These are phyloP conservation scores for Lasiodiplodia gonubiensis DNA, from an alignment of 2,329 filamentous ascomycete species.

Conservation along the genomic window DNA sequence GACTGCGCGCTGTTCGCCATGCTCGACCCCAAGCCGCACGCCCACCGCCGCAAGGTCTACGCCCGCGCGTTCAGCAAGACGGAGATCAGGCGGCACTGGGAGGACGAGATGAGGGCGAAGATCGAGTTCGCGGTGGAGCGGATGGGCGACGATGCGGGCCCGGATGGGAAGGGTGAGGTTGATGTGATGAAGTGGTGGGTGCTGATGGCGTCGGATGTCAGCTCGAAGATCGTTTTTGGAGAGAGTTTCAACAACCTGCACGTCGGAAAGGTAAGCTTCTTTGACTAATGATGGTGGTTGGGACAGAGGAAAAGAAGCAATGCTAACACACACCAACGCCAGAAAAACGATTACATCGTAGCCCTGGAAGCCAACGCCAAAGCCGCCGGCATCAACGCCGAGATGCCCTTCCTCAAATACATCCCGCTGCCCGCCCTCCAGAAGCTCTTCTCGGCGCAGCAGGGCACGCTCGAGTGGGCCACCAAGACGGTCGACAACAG, in stretches of 20 bases:
- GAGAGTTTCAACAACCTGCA: constrained; percentile 48
- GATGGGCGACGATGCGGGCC: constrained; percentile 37
- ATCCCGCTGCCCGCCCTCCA: constrained; percentile 39
- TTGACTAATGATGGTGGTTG: neutral
- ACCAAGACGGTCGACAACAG: constrained; percentile 41
- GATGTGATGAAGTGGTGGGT: constrained; percentile 49
- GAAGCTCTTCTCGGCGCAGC: constrained; percentile 43
- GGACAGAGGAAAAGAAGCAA: no score
- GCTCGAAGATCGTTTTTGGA: constrained; percentile 47
- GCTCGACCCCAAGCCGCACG: constrained; percentile 44
- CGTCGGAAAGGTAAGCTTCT: constrained; percentile 38
- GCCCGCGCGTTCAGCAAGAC: constrained; percentile 45
- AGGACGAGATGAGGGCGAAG: constrained; percentile 41
- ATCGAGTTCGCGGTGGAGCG: constrained; percentile 40
- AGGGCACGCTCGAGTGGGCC: constrained; percentile 40
- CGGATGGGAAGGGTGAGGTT: constrained; percentile 33
- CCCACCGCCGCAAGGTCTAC: constrained; percentile 44
- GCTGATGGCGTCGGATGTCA: constrained; percentile 49
- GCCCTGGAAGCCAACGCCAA: constrained; percentile 44
- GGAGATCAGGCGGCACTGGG: constrained; percentile 45
- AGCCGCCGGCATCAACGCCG: constrained; percentile 44
- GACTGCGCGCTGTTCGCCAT: constrained; percentile 46
- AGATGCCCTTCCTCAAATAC: constrained; percentile 44
- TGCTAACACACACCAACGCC: neutral
- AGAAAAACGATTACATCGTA: constrained; percentile 44